Percentiles rank a stretch among this genome's conserved stretches.
Evolutionary conservation across 768 basidiomycete species (phyloP).

Genomic region (Leucocoprinus birnbaumii): DNA sequence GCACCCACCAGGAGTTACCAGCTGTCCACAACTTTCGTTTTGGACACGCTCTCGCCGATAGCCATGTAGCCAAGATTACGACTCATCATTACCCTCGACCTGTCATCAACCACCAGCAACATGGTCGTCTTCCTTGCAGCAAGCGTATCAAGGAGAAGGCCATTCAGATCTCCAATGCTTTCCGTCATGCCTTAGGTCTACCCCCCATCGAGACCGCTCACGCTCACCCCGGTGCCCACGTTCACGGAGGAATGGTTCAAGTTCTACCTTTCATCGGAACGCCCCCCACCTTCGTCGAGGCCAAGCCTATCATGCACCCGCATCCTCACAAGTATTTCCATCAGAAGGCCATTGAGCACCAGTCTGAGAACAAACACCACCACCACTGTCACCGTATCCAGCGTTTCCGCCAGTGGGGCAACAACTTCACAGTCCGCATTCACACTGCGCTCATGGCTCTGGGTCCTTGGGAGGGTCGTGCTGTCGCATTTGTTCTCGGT

Average conservation of each 20-base stretch:
- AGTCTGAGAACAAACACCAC: constrained; percentile 9
- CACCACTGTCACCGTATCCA: constrained; percentile 19
- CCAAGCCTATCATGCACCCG: not conserved
- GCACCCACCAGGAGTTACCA: constrained; percentile 6
- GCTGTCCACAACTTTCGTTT: constrained; percentile 15
- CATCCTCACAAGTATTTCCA: not conserved
- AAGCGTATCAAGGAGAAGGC: constrained; percentile 37
- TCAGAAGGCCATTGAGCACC: not conserved
- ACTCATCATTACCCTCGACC: not conserved
- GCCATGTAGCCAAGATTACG: not conserved
- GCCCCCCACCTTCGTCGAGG: constrained; percentile 17
- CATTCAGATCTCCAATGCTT: constrained; percentile 46
- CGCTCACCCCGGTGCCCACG: constrained; percentile 8
- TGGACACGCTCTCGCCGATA: constrained; percentile 17
- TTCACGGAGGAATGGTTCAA: constrained; percentile 23
- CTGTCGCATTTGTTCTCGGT: constrained; percentile 82
- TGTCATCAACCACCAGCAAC: constrained; percentile 12
- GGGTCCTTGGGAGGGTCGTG: constrained; percentile 81
- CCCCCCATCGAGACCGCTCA: constrained; percentile 36
- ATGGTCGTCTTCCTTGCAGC: constrained; percentile 15
- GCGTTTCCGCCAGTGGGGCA: constrained; percentile 22
- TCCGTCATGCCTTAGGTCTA: constrained; percentile 56
- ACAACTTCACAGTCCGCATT: constrained; percentile 56
- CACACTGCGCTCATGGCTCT: constrained; percentile 65
- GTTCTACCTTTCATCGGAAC: constrained; percentile 33